Evolutionary conservation across 768 basidiomycete species (phyloP).

Genomic region (Termitomyces sp.): DNA sequence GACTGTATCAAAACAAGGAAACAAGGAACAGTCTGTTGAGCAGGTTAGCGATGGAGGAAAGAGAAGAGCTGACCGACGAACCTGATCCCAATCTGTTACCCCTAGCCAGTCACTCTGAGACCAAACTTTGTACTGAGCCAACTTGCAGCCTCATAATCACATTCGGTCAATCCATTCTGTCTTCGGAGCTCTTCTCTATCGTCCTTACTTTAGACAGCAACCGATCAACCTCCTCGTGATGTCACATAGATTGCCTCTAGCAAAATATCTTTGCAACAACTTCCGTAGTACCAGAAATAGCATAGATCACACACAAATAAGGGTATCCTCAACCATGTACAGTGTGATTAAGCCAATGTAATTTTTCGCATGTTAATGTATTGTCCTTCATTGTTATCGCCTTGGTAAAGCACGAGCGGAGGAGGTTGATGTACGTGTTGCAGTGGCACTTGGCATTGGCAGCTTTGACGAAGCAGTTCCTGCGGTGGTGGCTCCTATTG

Average conservation of each 20-base stretch:
- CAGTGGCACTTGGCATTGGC: conserved; percentile 9
- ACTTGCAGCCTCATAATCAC: not conserved
- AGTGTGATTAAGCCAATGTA: not conserved
- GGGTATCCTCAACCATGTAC: not conserved
- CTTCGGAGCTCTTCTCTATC: conserved; percentile 27
- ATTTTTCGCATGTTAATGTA: not conserved
- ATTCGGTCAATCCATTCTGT: conserved; percentile 10
- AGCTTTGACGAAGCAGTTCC: conserved; percentile 10
- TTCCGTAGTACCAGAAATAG: not conserved
- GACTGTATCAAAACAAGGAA: too few species aligned
- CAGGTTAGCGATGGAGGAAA: too few species aligned
- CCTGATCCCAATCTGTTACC: too few species aligned
- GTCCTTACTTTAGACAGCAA: conserved; percentile 6
- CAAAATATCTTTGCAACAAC: not conserved
- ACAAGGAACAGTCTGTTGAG: too few species aligned
- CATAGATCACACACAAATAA: not conserved
- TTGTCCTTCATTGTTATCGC: not conserved
- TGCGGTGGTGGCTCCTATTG: not conserved
- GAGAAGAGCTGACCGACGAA: too few species aligned
- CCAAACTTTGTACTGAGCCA: too few species aligned
- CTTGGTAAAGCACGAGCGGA: conserved; percentile 5
- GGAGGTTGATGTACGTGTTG: conserved; percentile 4
- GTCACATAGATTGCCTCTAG: not conserved
- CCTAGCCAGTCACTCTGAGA: too few species aligned
- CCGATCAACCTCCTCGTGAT: not conserved